Base-by-base conservation (phyloP, 2,329 filamentous ascomycete species). In the Mycosphaerella arachidis region DNA sequence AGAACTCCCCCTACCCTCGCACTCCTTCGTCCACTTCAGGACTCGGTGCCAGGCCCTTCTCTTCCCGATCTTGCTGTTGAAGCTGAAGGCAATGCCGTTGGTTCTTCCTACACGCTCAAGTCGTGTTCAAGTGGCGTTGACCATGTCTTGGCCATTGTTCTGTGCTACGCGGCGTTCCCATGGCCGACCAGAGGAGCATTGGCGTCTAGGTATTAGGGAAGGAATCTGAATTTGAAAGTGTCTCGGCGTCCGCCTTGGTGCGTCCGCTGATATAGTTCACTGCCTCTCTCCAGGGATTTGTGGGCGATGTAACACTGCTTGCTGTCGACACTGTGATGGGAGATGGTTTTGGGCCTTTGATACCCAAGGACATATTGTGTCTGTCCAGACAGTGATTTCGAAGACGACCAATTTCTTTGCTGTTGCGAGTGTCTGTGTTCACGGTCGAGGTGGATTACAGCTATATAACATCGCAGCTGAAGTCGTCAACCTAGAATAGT, bases 271-370 rank as follows among this genome's bases (percentile, higher is more conserved):
- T 75, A 77, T 0, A 79, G 67, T 0, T 64, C 46, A 33, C 78
- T 77, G 50, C 76, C 74, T 55, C 60, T 66, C 33, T 77, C 71
- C 1, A 79, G 70, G 29, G 68, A 72, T 29, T 71, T 71, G 29
- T 77, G 74, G 58, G 72, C 75, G 30, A 79, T 75, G 63, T 76
- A 78, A 67, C 77, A 64, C 56, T 53, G 29, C 9, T 20, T n/a
- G 24, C 30, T 31, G 50, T 13, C n/a, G 1, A 12, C 20, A 4
- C 5, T 13, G 61, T 29, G 24, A 37, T 12, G 40, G 30, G 3
- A 27, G 24, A 16, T 60, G 53, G 3, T 8, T 31, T 6, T 29
- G 3, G 18, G 24, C 24, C 24, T 24, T 24, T 3, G 24, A 18
- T 40, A 51, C 55, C 63, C 65, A 69, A 1, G 65, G 63, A 51